Conservation (phyloP, 2,329 filamentous ascomycete genomes). For the Fusarium austroafricanum region DNA sequence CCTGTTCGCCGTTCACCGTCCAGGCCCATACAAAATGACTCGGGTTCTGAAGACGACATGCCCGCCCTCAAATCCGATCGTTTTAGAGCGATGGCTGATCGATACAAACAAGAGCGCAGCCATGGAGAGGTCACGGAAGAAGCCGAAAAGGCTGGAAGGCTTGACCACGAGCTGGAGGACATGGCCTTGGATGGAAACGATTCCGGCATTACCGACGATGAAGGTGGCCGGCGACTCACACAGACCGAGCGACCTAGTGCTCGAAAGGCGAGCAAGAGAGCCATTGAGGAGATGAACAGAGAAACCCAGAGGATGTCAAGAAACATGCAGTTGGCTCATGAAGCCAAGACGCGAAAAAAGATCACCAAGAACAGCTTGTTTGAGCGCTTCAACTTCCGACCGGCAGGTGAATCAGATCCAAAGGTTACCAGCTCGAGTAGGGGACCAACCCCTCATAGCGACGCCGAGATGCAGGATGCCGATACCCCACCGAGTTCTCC, state of each 20-base stretch:
- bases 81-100: constrained; percentile 77
- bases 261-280: constrained; percentile 93
- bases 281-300: constrained; percentile 91
- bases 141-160: constrained; percentile 56
- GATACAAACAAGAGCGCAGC: constrained; percentile 77
- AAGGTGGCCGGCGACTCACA: constrained; percentile 73
- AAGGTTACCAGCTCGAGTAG: constrained; percentile 67
- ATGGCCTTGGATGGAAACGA: constrained; percentile 52
- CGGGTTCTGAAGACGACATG: constrained; percentile 60
- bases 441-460: constrained; percentile 63
- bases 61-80: constrained; percentile 65
- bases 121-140: constrained; percentile 72
- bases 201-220: constrained; percentile 71
- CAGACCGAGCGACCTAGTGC: constrained; percentile 73
- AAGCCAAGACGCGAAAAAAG: constrained; percentile 91
- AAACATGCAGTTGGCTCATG: constrained; percentile 90
- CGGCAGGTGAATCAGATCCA: constrained; percentile 50
- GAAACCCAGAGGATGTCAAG: constrained; percentile 93
- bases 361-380: constrained; percentile 86
- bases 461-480: constrained; percentile 62
- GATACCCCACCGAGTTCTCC: constrained; percentile 81
- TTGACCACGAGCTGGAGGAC: constrained; percentile 52
- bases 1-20: constrained; percentile 54
- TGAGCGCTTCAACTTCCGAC: constrained; percentile 82
- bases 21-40: constrained; percentile 49